Evolutionary conservation across 805 yeast genomes (phyloP).

Genomic region (Vanderwaltozyma yarrowii): DNA sequence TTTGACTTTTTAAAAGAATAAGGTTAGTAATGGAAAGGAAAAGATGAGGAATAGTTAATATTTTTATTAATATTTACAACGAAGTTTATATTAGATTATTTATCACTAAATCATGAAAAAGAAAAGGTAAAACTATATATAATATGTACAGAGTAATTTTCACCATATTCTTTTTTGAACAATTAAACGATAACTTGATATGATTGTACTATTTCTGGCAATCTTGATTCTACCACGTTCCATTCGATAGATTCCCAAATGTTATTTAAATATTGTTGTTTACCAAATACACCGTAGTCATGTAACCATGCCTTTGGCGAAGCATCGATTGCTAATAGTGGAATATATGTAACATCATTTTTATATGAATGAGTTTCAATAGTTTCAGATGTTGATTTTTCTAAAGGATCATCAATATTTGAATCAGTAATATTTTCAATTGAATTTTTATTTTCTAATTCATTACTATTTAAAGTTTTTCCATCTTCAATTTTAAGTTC

Average conservation of each 20-base stretch:
- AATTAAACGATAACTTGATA: slow-evolving; percentile 1
- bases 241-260: slow-evolving; percentile 66
- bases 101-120: no score
- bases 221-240: slow-evolving; percentile 48
- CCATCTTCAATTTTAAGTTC: slow-evolving; percentile 2
- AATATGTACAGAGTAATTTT: no score
- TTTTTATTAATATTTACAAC: no score
- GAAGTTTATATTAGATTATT: no score
- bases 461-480: not conserved
- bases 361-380: not conserved
- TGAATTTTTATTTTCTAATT: no score
- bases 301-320: slow-evolving; percentile 59
- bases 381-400: not conserved
- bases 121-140: no score
- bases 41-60: no score
- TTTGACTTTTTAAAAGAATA: no score
- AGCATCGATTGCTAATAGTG: slow-evolving; percentile 61
- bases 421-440: no score
- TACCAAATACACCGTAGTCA: slow-evolving; percentile 75
- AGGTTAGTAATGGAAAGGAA: no score
- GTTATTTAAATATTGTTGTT: slow-evolving; percentile 49
- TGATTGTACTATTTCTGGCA: slow-evolving; percentile 16
- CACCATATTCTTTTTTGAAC: no score
- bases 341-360: slow-evolving; percentile 30
- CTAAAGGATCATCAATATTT: no score